Evolutionary conservation across 2,329 filamentous ascomycete species (phyloP).

Genomic region (Claviceps maximensis): DNA sequence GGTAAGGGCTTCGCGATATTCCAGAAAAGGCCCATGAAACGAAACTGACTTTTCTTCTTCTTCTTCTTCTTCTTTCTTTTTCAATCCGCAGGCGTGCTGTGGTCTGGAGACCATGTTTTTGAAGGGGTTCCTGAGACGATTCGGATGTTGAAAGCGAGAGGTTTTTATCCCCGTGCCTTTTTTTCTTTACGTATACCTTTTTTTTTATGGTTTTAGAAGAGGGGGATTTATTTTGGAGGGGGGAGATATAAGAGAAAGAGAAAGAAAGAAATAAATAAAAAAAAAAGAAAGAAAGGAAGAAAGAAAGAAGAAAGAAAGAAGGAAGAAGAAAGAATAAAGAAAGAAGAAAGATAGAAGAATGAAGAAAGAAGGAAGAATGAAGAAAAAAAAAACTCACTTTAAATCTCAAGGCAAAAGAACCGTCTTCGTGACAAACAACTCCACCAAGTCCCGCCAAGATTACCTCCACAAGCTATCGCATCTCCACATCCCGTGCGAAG

Average conservation of each 20-base stretch:
- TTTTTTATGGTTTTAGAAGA: no score
- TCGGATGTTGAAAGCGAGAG: conserved; percentile 66
- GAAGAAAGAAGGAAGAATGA: background rate
- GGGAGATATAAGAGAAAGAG: no score
- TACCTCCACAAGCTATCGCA: conserved; percentile 83
- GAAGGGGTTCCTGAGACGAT: conserved; percentile 76
- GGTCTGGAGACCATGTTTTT: conserved; percentile 88
- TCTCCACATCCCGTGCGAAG: conserved; percentile 65
- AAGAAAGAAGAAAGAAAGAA: background rate
- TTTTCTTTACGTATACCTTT: background rate
- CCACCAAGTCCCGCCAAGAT: conserved; percentile 84
- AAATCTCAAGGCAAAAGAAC: conserved; percentile 61
- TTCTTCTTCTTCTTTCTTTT: no score
- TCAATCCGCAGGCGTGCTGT: conserved; percentile 71
- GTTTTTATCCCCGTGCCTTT: conserved; percentile 27
- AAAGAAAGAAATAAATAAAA: no score
- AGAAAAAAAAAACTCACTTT: background rate
- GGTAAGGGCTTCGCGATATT: conserved; percentile 46
- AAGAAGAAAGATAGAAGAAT: background rate
- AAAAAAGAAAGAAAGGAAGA: no score
- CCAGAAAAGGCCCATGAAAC: no score
- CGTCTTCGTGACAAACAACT: conserved; percentile 98
- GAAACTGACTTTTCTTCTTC: background rate
- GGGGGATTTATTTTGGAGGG: background rate
- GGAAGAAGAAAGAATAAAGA: no score